Percentiles rank a stretch among this genome's conserved stretches.
These are phyloP conservation scores for Rhododendron ovatum DNA, from an alignment of 148 eudicot species.

Conservation along the genomic window DNA sequence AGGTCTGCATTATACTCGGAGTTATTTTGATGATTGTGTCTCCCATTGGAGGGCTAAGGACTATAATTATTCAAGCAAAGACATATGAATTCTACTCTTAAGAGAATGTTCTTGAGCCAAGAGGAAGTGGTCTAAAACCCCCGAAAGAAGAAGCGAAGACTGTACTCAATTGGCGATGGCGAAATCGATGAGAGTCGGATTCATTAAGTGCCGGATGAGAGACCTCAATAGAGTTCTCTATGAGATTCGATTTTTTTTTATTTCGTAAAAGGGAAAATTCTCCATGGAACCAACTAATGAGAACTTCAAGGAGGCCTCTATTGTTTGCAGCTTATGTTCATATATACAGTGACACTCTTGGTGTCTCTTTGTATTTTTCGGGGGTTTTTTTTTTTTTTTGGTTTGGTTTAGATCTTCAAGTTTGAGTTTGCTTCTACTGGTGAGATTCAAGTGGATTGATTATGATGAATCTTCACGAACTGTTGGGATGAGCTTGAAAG, in stretches of 20 bases:
- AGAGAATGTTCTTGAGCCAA: neutral
- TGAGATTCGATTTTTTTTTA: neutral
- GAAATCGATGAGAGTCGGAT: neutral
- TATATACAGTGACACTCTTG: neutral
- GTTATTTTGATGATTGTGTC: constrained; percentile 21
- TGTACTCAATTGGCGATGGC: neutral
- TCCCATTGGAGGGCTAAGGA: constrained; percentile 30
- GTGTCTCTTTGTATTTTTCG: neutral
- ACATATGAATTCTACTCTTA: constrained; percentile 11
- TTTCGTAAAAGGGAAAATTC: neutral
- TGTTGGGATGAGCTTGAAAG: neutral
- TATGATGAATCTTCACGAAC: neutral
- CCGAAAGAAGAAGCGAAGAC: neutral
- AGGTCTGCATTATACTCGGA: constrained; percentile 26
- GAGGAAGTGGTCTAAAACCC: neutral
- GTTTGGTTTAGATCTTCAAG: neutral
- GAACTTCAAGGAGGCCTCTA: neutral
- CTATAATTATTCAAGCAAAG: constrained; percentile 18
- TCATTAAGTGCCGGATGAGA: neutral
- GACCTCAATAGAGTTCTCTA: neutral
- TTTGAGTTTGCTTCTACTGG: neutral
- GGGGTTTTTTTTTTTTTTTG: neutral
- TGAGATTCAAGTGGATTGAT: neutral
- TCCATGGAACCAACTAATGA: neutral
- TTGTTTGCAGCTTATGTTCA: neutral